Percentiles rank a stretch among this genome's conserved stretches.
These are phyloP conservation scores for Pleurotus giganteus DNA, from an alignment of 768 basidiomycete genomes.

Conservation along the genomic window DNA sequence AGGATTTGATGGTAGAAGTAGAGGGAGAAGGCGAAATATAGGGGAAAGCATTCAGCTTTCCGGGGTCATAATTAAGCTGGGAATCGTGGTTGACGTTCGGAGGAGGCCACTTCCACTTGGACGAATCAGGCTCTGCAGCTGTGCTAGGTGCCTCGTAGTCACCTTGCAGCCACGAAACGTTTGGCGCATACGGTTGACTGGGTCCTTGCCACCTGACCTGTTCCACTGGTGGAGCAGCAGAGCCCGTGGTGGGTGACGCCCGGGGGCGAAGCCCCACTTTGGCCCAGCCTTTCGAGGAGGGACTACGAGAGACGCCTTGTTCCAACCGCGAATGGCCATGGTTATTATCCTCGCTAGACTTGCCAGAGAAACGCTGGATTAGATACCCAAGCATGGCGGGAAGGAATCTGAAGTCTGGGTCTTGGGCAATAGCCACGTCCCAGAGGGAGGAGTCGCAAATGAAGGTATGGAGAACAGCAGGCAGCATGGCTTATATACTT, in stretches of 20 bases:
- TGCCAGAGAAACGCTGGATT: background rate
- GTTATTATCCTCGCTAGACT: background rate
- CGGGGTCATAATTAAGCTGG: background rate
- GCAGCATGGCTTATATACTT: background rate
- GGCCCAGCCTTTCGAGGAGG: slow-evolving; percentile 4
- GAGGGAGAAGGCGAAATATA: slow-evolving; percentile 19
- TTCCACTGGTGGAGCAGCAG: background rate
- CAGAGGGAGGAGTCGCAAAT: background rate
- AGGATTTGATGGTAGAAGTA: slow-evolving; percentile 15
- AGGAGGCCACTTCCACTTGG: background rate
- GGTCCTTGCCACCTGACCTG: background rate
- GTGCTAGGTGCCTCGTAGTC: background rate
- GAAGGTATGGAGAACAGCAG: background rate
- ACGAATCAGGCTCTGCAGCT: background rate
- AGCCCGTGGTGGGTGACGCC: background rate
- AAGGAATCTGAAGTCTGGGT: background rate
- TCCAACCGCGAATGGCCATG: background rate
- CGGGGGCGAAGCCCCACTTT: background rate
- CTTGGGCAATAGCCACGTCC: background rate
- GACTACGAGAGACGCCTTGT: background rate
- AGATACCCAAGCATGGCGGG: background rate
- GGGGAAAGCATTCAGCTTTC: background rate
- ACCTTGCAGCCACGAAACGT: slow-evolving; percentile 34
- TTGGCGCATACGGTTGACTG: slow-evolving; percentile 32
- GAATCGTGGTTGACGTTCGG: background rate